Percentiles rank a stretch among this genome's conserved stretches.
phyloP scores from a whole-genome alignment of 371 early-diverging fungal species.

The Choanephora cucurbitarum region DNA sequence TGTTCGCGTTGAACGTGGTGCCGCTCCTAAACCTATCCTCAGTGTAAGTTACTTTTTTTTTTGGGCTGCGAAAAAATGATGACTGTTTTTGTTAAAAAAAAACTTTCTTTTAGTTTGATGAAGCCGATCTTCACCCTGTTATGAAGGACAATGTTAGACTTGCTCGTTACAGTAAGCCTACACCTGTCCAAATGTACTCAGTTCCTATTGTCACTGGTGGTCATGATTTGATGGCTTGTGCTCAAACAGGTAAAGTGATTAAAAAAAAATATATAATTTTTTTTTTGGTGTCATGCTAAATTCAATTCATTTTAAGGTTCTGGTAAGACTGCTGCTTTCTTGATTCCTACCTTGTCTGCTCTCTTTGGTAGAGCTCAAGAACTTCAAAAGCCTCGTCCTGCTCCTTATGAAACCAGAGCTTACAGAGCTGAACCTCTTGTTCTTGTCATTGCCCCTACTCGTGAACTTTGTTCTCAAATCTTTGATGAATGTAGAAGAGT shows the following conservation, averaged over 20 bases:
- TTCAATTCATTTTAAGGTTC: constrained; percentile 34
- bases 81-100: constrained; percentile 59
- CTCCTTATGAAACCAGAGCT: constrained; percentile 20
- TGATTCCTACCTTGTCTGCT: constrained; percentile 58
- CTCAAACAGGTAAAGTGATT: constrained; percentile 75
- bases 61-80: constrained; percentile 38
- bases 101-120: constrained; percentile 42
- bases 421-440: constrained; percentile 47
- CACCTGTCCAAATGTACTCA: constrained; percentile 72
- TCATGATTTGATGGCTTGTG: constrained; percentile 78
- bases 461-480: constrained; percentile 51
- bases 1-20: constrained; percentile 55
- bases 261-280: constrained; percentile 1
- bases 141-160: constrained; percentile 60
- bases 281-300: neutral
- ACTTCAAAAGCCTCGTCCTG: constrained; percentile 25
- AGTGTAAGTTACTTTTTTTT: constrained; percentile 27
- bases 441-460: constrained; percentile 48
- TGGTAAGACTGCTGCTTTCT: constrained; percentile 76
- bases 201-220: constrained; percentile 66
- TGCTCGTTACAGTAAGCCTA: constrained; percentile 63
- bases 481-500: constrained; percentile 51
- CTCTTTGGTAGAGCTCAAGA: constrained; percentile 35
- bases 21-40: constrained; percentile 41
- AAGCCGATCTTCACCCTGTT: constrained; percentile 46